phyloP scores from a whole-genome alignment of 2,329 filamentous ascomycete species.

The Colletotrichum simmondsii region DNA sequence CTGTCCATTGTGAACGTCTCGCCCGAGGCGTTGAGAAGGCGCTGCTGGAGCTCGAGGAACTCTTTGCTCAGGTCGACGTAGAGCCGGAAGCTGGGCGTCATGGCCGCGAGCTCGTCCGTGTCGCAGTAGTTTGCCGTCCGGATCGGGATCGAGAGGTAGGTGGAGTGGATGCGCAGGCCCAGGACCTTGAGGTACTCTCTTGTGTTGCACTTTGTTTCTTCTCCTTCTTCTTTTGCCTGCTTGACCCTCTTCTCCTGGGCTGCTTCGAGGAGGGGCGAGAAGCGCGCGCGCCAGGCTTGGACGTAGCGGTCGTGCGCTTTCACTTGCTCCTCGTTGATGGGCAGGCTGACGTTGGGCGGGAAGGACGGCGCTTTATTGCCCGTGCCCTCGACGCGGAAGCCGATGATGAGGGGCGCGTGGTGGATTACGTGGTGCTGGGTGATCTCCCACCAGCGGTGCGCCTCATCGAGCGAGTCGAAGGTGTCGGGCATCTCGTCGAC shows the following conservation, averaged over 20 bases:
- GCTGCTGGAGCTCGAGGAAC: conserved; percentile 3
- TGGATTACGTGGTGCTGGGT: conserved; percentile 24
- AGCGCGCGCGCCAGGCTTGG: conserved; percentile 13
- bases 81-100: conserved; percentile 52
- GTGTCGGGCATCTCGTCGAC: conserved; percentile 27
- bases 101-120: conserved; percentile 45
- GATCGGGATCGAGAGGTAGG: conserved; percentile 41
- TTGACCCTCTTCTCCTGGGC: neutral
- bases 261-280: conserved; percentile 37
- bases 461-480: conserved; percentile 18
- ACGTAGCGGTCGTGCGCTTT: conserved; percentile 33
- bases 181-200: conserved; percentile 13
- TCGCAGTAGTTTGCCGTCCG: conserved; percentile 42
- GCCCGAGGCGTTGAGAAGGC: neutral
- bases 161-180: conserved; percentile 16
- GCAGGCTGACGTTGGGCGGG: conserved; percentile 2
- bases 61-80: conserved; percentile 10
- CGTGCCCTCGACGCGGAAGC: conserved; percentile 20
- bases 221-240: neutral
- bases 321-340: conserved; percentile 15
- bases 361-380: conserved; percentile 5
- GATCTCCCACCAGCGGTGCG: conserved; percentile 29
- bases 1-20: conserved; percentile 28
- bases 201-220: neutral
- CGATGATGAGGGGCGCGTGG: conserved; percentile 17